A percentile compares a stretch with the other conserved stretches of the same genome.
Evolutionary conservation across 352 stramenopile genomes (phyloP).

Genomic region (Globisporangium cederbergense): DNA sequence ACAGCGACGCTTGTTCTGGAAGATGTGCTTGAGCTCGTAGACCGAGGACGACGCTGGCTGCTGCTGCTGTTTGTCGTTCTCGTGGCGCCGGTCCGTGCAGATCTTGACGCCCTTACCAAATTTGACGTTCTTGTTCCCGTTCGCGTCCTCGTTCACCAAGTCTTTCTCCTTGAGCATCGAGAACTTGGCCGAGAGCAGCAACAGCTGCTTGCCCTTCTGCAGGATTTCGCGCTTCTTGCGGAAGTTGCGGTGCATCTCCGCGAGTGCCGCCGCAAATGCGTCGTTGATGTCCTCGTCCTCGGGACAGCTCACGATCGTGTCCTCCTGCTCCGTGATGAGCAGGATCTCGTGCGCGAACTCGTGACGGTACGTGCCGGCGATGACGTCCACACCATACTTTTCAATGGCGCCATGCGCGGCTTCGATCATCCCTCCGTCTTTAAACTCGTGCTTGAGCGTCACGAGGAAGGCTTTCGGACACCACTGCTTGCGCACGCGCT

Average conservation of each 20-base stretch:
- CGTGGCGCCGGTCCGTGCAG: slow-evolving; percentile 47
- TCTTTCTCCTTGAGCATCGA: slow-evolving; percentile 87
- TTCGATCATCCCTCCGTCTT: slow-evolving; percentile 66
- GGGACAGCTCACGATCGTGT: slow-evolving; percentile 70
- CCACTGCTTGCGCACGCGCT: slow-evolving; percentile 78
- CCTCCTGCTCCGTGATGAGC: slow-evolving; percentile 78
- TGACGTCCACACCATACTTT: slow-evolving; percentile 78
- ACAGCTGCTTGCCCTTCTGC: slow-evolving; percentile 67
- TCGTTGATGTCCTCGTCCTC: slow-evolving; percentile 82
- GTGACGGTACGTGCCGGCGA: slow-evolving; percentile 56
- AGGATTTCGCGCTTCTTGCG: slow-evolving; percentile 70
- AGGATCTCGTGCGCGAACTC: slow-evolving; percentile 57
- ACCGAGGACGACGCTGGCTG: slow-evolving; percentile 30
- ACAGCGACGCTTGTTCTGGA: slow-evolving; percentile 82
- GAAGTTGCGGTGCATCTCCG: slow-evolving; percentile 75
- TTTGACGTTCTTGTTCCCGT: slow-evolving; percentile 86
- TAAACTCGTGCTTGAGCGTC: slow-evolving; percentile 75
- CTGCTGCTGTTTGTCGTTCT: slow-evolving; percentile 12
- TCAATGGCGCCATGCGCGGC: slow-evolving; percentile 65
- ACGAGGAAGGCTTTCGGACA: slow-evolving; percentile 78
- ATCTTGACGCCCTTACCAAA: slow-evolving; percentile 80
- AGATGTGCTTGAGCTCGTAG: slow-evolving; percentile 85
- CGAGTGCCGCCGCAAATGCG: slow-evolving; percentile 68
- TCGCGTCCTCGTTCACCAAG: slow-evolving; percentile 79
- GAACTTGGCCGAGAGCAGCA: slow-evolving; percentile 84